These are phyloP conservation scores for Salix exigua DNA, from an alignment of 345 rosid genomes.

Conservation along the genomic window DNA sequence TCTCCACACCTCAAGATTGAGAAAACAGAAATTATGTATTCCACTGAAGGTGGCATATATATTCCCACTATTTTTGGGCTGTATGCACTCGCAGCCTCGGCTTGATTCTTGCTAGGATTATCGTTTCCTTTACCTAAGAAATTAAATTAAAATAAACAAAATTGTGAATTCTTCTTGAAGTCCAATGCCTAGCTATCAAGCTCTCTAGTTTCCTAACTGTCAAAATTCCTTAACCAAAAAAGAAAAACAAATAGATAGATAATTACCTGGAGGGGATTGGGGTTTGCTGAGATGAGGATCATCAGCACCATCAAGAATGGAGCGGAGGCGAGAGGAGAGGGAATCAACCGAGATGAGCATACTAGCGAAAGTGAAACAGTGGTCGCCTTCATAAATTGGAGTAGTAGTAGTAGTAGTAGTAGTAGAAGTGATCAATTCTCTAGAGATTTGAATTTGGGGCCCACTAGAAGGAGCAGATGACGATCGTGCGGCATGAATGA, in stretches of 20 bases:
- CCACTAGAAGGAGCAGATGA: background rate
- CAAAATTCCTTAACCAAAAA: background rate
- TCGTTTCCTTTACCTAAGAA: too few species aligned
- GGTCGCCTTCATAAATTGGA: constrained; percentile 58
- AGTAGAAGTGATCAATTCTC: constrained; percentile 14
- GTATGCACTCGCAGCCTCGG: constrained; percentile 24
- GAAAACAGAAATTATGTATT: constrained; percentile 70
- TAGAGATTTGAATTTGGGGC: constrained; percentile 2
- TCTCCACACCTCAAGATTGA: constrained; percentile 77
- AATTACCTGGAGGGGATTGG: constrained; percentile 30
- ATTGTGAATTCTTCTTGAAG: too few species aligned
- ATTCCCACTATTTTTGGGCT: constrained; percentile 62
- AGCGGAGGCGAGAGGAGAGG: constrained; percentile 51
- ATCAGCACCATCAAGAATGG: constrained; percentile 37
- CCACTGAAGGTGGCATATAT: constrained; percentile 74
- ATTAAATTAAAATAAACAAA: too few species aligned
- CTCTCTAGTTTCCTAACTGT: background rate
- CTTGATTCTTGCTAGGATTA: background rate
- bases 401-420: constrained; percentile 14
- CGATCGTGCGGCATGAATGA: constrained; percentile 41
- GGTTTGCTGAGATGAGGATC: constrained; percentile 42
- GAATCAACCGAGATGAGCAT: constrained; percentile 49
- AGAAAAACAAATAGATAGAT: background rate
- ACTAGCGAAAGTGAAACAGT: constrained; percentile 52
- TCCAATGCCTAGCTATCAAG: too few species aligned